Evolutionary conservation across 805 yeast genomes (phyloP).

Genomic region (Yamadazyma scolyti): DNA sequence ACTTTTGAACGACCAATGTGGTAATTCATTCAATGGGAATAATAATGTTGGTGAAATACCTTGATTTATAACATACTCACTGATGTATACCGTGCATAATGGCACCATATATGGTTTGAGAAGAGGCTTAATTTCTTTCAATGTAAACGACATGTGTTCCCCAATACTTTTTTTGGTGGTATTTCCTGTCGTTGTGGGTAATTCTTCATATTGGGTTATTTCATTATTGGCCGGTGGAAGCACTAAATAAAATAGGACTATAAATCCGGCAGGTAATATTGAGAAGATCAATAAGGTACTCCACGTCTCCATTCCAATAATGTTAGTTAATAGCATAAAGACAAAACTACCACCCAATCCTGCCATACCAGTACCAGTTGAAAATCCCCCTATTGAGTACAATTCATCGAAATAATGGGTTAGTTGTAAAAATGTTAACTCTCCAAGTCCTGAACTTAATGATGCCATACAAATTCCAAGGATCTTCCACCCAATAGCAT

Average conservation of each 20-base stretch:
- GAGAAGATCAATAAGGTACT: conserved; percentile 55
- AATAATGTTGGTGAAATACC: conserved; percentile 86
- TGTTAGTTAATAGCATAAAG: conserved; percentile 69
- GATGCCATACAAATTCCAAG: conserved; percentile 80
- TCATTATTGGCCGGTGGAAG: conserved; percentile 18
- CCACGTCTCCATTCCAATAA: conserved; percentile 54
- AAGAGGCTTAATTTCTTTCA: conserved; percentile 36
- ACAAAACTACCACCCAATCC: conserved; percentile 80
- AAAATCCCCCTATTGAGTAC: conserved; percentile 76
- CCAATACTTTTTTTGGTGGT: conserved; percentile 1
- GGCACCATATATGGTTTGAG: conserved; percentile 78
- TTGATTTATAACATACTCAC: conserved; percentile 88
- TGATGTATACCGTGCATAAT: conserved; percentile 72
- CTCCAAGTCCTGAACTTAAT: conserved; percentile 85
- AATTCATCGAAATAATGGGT: conserved; percentile 68
- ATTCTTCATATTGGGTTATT: conserved; percentile 4
- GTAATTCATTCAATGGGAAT: conserved; percentile 68
- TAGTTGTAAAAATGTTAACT: conserved; percentile 79
- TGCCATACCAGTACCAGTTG: conserved; percentile 95
- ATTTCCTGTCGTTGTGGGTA: not conserved
- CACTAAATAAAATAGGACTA: conserved; percentile 24
- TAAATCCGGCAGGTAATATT: conserved; percentile 50
- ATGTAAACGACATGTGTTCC: conserved; percentile 18
- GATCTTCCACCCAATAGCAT: conserved; percentile 39
- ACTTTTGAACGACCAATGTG: conserved; percentile 50